phyloP scores from a whole-genome alignment of 805 yeast genomes.

The Barnettozyma salicaria region DNA sequence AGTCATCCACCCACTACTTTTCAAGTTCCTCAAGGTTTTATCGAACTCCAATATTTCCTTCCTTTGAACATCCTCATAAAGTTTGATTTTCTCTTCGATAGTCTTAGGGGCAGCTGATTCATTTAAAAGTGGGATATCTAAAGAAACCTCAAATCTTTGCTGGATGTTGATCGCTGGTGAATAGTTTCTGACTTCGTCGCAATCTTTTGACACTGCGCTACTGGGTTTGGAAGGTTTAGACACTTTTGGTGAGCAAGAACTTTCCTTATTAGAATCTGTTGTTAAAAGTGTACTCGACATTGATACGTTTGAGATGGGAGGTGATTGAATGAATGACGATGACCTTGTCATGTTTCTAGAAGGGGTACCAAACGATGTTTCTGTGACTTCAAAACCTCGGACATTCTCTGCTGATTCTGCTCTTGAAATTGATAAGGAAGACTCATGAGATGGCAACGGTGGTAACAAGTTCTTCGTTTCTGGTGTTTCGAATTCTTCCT shows the following conservation, averaged over 20 bases:
- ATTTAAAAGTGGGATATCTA: slow-evolving; percentile 14
- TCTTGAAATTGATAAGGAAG: slow-evolving; percentile 1
- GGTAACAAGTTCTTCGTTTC: slow-evolving; percentile 18
- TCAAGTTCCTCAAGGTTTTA: slow-evolving; percentile 14
- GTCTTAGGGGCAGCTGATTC: slow-evolving; percentile 13
- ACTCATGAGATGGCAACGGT: slow-evolving; percentile 16
- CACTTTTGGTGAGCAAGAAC: not conserved
- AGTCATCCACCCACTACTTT: slow-evolving; percentile 25
- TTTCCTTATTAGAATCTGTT: too few relatives aligned
- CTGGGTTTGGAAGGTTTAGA: not conserved
- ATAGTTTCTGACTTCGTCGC: slow-evolving; percentile 5
- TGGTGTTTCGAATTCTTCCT: slow-evolving; percentile 11
- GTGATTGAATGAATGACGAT: too few relatives aligned
- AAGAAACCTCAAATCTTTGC: slow-evolving; percentile 21
- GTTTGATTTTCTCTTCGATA: slow-evolving; percentile 15
- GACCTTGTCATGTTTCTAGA: not conserved
- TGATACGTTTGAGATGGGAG: too few relatives aligned
- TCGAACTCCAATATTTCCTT: slow-evolving; percentile 18
- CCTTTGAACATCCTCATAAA: slow-evolving; percentile 18
- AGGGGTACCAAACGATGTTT: slow-evolving; percentile 7
- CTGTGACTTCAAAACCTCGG: slow-evolving; percentile 1
- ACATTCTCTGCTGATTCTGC: slow-evolving; percentile 1
- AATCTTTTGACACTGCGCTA: not conserved
- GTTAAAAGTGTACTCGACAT: too few relatives aligned
- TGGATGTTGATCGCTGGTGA: slow-evolving; percentile 24